Evolutionary conservation across 140 eudicot species (phyloP).

Genomic region (Stevia rebaudiana): DNA sequence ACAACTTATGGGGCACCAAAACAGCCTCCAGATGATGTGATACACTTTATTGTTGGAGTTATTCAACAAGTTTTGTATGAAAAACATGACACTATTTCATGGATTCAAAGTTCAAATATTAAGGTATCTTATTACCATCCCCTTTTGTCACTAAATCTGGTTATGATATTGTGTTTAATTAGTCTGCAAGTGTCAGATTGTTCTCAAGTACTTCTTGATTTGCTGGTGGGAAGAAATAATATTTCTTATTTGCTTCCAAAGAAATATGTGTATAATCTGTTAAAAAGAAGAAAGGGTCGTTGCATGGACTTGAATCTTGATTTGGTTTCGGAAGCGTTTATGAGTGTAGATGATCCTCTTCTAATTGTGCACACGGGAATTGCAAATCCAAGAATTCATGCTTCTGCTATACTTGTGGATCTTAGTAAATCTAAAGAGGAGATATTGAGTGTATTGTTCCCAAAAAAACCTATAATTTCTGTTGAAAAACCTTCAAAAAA

Average conservation of each 20-base stretch:
- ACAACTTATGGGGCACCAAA: neutral
- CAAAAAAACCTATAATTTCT: neutral
- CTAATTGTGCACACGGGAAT: slow-evolving; percentile 18
- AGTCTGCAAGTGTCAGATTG: slow-evolving; percentile 1
- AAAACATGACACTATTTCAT: slow-evolving; percentile 10
- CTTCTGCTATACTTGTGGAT: slow-evolving; percentile 33
- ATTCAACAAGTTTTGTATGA: slow-evolving; percentile 18
- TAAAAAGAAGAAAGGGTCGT: neutral
- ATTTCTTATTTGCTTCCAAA: slow-evolving; percentile 28
- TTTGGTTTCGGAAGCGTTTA: slow-evolving; percentile 30
- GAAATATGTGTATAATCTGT: slow-evolving; percentile 17
- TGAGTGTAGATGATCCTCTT: slow-evolving; percentile 32
- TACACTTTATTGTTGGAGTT: slow-evolving; percentile 16
- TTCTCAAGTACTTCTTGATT: slow-evolving; percentile 1
- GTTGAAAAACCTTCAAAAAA: neutral
- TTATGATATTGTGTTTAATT: slow-evolving; percentile 22
- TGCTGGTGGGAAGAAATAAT: slow-evolving; percentile 7
- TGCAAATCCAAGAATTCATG: neutral
- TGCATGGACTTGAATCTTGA: slow-evolving; percentile 1
- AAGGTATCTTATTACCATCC: slow-evolving; percentile 13
- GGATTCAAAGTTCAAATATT: slow-evolving; percentile 23
- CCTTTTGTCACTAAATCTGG: slow-evolving; percentile 27
- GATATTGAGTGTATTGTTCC: slow-evolving; percentile 25
- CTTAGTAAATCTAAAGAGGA: slow-evolving; percentile 14
- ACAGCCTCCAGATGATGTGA: neutral